A percentile compares a stretch with the other conserved stretches of the same genome.
Evolutionary conservation across 768 basidiomycete species (phyloP).

Genomic region (Pleurotus giganteus): DNA sequence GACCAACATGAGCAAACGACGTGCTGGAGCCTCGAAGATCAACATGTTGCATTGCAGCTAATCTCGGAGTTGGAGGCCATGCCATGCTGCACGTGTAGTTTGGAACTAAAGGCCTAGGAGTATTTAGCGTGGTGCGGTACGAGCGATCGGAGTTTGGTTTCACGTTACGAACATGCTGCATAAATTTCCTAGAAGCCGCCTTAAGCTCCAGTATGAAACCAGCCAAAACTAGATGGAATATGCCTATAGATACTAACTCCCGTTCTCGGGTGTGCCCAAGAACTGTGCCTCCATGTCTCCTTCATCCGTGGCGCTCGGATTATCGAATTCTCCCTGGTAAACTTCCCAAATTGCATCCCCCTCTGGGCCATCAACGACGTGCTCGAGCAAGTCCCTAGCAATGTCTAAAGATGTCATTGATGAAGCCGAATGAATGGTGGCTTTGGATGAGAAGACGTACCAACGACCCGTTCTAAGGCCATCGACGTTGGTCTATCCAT

Average conservation of each 20-base stretch:
- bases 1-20: not conserved
- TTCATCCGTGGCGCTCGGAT: conserved; percentile 45
- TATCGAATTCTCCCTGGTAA: conserved; percentile 48
- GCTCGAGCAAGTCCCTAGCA: conserved; percentile 58
- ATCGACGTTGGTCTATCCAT: conserved; percentile 35
- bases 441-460: conserved; percentile 29
- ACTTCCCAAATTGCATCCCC: conserved; percentile 63
- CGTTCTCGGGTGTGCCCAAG: conserved; percentile 23
- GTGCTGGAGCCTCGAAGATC: not conserved
- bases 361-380: conserved; percentile 72
- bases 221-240: too few relatives aligned
- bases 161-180: too few relatives aligned
- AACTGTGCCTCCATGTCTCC: conserved; percentile 57
- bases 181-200: too few relatives aligned
- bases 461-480: conserved; percentile 44
- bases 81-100: not conserved
- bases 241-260: not conserved
- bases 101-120: too few relatives aligned
- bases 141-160: too few relatives aligned
- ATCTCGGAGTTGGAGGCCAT: too few relatives aligned
- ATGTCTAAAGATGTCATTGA: too few relatives aligned
- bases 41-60: too few relatives aligned
- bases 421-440: not conserved
- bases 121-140: too few relatives aligned
- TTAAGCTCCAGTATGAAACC: too few relatives aligned